Conservation (phyloP, 208 protist genomes). For the Herpetomonas tarakana region DNA sequence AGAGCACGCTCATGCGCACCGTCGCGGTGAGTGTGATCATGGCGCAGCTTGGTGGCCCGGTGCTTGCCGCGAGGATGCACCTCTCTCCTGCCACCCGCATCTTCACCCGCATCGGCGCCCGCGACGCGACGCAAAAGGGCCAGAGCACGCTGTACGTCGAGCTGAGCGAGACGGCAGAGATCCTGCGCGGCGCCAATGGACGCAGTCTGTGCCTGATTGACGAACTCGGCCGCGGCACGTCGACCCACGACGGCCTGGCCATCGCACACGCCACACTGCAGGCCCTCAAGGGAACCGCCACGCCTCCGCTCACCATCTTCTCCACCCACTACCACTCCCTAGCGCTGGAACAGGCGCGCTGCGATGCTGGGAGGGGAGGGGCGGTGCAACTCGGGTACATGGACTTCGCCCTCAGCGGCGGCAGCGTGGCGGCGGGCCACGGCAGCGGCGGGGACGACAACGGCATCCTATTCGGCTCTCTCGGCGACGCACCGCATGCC, state of each 20-base stretch:
- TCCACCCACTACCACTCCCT: constrained; percentile 98
- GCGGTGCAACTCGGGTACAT: constrained; percentile 83
- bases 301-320: constrained; percentile 89
- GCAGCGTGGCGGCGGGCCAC: neutral
- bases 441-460: neutral
- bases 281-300: constrained; percentile 40
- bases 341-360: constrained; percentile 68
- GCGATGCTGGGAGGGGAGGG: neutral
- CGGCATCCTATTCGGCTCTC: neutral
- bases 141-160: constrained; percentile 99
- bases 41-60: constrained; percentile 96
- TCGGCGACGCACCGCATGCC: neutral
- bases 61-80: constrained; percentile 72
- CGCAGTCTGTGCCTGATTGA: constrained; percentile 97
- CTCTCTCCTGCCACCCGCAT: constrained; percentile 93
- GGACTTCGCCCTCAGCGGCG: constrained; percentile 62
- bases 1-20: constrained; percentile 97
- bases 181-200: constrained; percentile 87
- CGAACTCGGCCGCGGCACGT: constrained; percentile 97
- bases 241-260: constrained; percentile 97
- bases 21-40: constrained; percentile 93
- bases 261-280: constrained; percentile 96
- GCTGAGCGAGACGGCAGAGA: constrained; percentile 88
- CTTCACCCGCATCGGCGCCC: constrained; percentile 97
- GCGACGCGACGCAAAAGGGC: constrained; percentile 95